These are phyloP conservation scores for Ballota nigra DNA, from an alignment of 257 asterid species.

Conservation along the genomic window DNA sequence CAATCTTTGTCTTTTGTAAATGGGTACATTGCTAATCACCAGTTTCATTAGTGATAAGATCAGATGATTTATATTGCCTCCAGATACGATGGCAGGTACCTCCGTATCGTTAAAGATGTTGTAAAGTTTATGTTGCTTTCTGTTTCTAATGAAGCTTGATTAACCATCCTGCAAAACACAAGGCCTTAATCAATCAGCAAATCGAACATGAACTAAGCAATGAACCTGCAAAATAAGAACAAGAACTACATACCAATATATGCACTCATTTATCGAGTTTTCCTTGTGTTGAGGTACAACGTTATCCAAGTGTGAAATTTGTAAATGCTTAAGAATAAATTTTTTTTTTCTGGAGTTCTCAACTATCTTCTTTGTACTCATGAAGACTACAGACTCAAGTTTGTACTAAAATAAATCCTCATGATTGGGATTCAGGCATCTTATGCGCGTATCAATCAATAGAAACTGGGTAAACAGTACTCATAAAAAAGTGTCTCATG, in stretches of 20 bases:
- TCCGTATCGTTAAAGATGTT: background rate
- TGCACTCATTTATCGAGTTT: too few relatives aligned
- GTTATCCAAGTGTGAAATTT: background rate
- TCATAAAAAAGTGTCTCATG: background rate
- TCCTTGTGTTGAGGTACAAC: too few relatives aligned
- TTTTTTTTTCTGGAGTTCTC: background rate
- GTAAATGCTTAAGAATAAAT: background rate
- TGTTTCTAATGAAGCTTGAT: background rate
- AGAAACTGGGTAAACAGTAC: background rate
- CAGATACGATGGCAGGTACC: background rate
- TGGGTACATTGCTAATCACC: background rate
- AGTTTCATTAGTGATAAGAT: conserved; percentile 1
- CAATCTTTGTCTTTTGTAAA: background rate
- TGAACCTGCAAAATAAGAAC: background rate
- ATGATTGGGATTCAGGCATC: background rate
- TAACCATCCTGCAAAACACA: conserved; percentile 17
- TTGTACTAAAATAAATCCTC: background rate
- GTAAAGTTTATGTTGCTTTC: background rate
- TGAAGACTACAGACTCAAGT: too few relatives aligned
- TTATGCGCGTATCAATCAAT: background rate
- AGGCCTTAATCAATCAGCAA: conserved; percentile 6
- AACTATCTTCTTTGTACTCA: too few relatives aligned
- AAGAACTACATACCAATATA: background rate
- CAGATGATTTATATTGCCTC: background rate
- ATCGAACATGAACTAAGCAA: background rate